These are phyloP conservation scores for Puccinellia tenuiflora DNA, from an alignment of 176 grass and related monocot species.

Conservation along the genomic window DNA sequence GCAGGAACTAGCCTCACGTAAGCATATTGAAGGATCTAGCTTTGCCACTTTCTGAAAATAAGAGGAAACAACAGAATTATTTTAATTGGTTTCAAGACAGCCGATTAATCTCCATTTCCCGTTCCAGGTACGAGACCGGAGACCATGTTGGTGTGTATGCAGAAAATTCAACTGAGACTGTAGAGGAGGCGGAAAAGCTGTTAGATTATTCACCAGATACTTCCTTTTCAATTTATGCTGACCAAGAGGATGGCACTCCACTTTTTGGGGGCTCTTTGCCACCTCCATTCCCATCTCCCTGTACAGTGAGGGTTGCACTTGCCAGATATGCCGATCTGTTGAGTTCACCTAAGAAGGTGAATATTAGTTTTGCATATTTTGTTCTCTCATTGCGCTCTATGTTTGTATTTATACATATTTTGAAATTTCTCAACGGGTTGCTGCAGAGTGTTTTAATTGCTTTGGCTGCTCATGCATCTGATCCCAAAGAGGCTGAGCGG, in stretches of 20 bases:
- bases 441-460: constrained; percentile 74
- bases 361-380: background rate
- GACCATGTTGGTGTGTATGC: constrained; percentile 89
- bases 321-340: constrained; percentile 85
- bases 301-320: constrained; percentile 73
- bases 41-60: background rate
- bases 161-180: constrained; percentile 68
- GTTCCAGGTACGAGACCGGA: constrained; percentile 73
- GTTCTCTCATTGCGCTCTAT: background rate
- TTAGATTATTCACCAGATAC: constrained; percentile 76
- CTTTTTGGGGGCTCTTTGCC: constrained; percentile 61
- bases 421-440: constrained; percentile 7
- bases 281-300: constrained; percentile 76
- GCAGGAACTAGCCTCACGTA: constrained; percentile 67
- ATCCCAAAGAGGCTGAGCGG: constrained; percentile 60
- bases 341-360: constrained; percentile 85
- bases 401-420: background rate
- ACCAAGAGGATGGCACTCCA: constrained; percentile 81
- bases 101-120: constrained; percentile 9
- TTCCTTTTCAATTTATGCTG: constrained; percentile 66
- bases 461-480: constrained; percentile 77
- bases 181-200: constrained; percentile 74
- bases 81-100: constrained; percentile 1
- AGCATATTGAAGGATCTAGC: constrained; percentile 16
- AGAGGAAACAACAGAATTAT: background rate